Conservation (phyloP, 2,329 filamentous ascomycete species). For the Fusarium pseudocircinatum region DNA sequence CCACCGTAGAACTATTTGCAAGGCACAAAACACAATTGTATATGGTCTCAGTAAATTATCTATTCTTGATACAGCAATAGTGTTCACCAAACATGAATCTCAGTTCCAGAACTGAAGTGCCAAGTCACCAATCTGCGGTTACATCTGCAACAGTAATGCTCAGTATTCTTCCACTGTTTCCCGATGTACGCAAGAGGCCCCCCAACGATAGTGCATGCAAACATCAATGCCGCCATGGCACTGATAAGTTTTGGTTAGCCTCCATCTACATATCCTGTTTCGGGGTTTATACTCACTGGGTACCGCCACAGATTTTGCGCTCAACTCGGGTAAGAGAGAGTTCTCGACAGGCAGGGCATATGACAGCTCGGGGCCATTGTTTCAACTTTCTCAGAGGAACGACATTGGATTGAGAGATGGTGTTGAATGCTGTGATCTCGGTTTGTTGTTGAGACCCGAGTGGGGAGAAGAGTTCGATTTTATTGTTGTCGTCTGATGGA, state of each 20-base stretch:
- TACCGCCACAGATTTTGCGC: slow-evolving; percentile 34
- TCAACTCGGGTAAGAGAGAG: slow-evolving; percentile 35
- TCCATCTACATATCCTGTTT: neutral
- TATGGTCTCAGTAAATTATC: neutral
- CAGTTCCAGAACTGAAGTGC: slow-evolving; percentile 36
- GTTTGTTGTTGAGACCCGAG: neutral
- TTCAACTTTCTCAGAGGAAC: slow-evolving; percentile 34
- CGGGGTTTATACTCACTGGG: slow-evolving; percentile 24
- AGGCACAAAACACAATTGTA: neutral
- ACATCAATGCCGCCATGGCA: slow-evolving; percentile 34
- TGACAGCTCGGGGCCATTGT: slow-evolving; percentile 35
- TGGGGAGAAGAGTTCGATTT: slow-evolving; percentile 14
- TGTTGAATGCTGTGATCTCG: slow-evolving; percentile 25
- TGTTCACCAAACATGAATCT: slow-evolving; percentile 37
- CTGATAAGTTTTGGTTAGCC: neutral
- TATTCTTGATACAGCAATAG: neutral
- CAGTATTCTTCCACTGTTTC: slow-evolving; percentile 35
- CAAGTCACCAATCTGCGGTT: slow-evolving; percentile 34
- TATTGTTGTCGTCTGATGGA: neutral
- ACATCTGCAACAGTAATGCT: slow-evolving; percentile 41
- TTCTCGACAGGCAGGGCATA: slow-evolving; percentile 36
- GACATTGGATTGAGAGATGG: slow-evolving; percentile 25
- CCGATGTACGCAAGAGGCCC: slow-evolving; percentile 25
- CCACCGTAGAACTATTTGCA: neutral
- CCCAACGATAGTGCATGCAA: slow-evolving; percentile 32